Evolutionary conservation across 148 eudicot species (phyloP).

Genomic region (Rhododendron kiyosumense): DNA sequence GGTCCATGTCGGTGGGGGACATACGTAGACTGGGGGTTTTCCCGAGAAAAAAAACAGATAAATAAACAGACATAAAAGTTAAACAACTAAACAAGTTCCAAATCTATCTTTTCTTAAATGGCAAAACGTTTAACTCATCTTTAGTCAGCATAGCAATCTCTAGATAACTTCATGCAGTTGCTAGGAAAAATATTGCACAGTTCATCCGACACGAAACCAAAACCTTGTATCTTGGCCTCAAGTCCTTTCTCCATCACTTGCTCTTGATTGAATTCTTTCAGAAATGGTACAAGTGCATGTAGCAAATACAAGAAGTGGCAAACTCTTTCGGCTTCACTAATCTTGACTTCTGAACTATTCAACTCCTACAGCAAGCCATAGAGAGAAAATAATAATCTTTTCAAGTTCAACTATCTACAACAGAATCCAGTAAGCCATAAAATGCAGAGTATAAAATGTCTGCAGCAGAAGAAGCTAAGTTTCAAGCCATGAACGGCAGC

Average conservation of each 20-base stretch:
- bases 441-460: neutral
- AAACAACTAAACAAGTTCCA: neutral
- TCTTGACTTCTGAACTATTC: neutral
- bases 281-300: slow-evolving; percentile 24
- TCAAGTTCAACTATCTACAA: neutral
- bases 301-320: slow-evolving; percentile 20
- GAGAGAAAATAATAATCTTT: neutral
- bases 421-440: neutral
- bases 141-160: neutral
- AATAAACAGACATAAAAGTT: no score
- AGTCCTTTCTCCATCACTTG: slow-evolving; percentile 26
- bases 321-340: slow-evolving; percentile 9
- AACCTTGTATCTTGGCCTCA: slow-evolving; percentile 36
- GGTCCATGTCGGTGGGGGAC: neutral
- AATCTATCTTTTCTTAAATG: neutral
- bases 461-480: neutral
- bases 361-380: slow-evolving; percentile 4
- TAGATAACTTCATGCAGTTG: neutral
- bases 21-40: neutral
- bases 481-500: neutral
- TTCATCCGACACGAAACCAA: neutral
- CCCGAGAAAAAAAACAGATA: neutral
- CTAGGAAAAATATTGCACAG: neutral
- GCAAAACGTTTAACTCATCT: neutral
- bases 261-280: slow-evolving; percentile 29